phyloP scores from a whole-genome alignment of 1,284 basidiomycete genomes.

The Cryptococcus neoformans region DNA sequence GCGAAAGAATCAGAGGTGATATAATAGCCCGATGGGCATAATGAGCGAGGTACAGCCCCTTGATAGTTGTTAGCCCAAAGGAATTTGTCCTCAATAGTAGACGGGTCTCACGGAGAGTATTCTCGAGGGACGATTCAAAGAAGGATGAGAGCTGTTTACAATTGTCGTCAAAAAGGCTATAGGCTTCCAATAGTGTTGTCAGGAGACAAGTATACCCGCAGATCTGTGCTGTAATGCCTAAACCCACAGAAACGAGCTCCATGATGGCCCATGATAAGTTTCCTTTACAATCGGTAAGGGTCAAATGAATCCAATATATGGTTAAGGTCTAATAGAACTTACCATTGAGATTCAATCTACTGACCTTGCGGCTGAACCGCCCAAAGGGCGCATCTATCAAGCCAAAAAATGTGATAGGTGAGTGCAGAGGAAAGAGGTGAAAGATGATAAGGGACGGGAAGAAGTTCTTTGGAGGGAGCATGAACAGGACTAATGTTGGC shows the following conservation, averaged over 20 bases:
- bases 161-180: conserved; percentile 50
- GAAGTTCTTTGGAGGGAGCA: conserved; percentile 21
- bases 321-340: conserved; percentile 10
- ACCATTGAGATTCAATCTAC: conserved; percentile 59
- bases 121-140: conserved; percentile 53
- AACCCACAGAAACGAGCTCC: conserved; percentile 73
- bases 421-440: conserved; percentile 49
- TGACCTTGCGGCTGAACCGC: conserved; percentile 58
- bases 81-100: no score
- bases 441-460: conserved; percentile 37
- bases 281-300: conserved; percentile 22
- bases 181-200: conserved; percentile 41
- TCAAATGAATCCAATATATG: neutral
- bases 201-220: no score
- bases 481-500: neutral
- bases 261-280: conserved; percentile 73
- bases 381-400: conserved; percentile 71
- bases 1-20: conserved; percentile 70
- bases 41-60: conserved; percentile 65
- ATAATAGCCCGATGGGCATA: conserved; percentile 80
- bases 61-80: neutral
- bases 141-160: conserved; percentile 25
- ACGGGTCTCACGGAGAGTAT: conserved; percentile 54
- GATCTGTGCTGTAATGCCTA: conserved; percentile 6
- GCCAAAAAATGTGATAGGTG: conserved; percentile 42